phyloP scores from a whole-genome alignment of 169 alveolate species.

The Cryptosporidium felis region DNA sequence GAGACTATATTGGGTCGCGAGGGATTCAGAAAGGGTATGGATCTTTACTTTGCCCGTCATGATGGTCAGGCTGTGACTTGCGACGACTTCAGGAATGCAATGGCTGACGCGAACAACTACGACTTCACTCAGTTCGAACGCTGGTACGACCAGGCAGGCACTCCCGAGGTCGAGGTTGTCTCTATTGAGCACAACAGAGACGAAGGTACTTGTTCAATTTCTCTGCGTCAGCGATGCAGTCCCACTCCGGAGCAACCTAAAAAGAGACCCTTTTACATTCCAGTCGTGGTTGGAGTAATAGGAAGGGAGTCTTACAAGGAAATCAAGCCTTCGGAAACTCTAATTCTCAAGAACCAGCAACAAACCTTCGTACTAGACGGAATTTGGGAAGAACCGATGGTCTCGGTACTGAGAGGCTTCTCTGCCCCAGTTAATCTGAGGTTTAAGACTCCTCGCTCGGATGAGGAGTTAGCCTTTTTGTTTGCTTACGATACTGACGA shows the following conservation, averaged over 20 bases:
- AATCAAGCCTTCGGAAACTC: constrained; percentile 71
- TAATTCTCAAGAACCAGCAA: constrained; percentile 80
- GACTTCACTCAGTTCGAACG: constrained; percentile 87
- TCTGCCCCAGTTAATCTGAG: constrained; percentile 91
- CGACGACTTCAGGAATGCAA: constrained; percentile 91
- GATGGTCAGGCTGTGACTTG: constrained; percentile 93
- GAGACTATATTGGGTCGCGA: constrained; percentile 89
- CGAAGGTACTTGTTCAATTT: constrained; percentile 75
- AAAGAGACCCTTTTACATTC: constrained; percentile 88
- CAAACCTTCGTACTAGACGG: constrained; percentile 80
- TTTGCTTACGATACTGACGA: constrained; percentile 88
- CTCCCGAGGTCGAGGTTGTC: constrained; percentile 76
- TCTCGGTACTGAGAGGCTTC: constrained; percentile 88
- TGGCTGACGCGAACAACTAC: constrained; percentile 86
- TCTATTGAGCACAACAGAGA: constrained; percentile 58
- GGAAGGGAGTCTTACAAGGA: constrained; percentile 81
- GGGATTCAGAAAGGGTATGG: constrained; percentile 92
- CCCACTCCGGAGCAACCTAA: constrained; percentile 87
- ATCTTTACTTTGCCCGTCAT: constrained; percentile 86
- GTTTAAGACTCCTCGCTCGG: constrained; percentile 78
- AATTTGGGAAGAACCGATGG: constrained; percentile 83
- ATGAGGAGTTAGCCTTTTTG: constrained; percentile 84
- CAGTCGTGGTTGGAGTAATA: constrained; percentile 84
- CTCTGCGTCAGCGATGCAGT: constrained; percentile 83
- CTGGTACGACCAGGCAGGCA: constrained; percentile 89